phyloP scores from a whole-genome alignment of 192 early-diverging fungal species.

The Coemansia sp. region DNA sequence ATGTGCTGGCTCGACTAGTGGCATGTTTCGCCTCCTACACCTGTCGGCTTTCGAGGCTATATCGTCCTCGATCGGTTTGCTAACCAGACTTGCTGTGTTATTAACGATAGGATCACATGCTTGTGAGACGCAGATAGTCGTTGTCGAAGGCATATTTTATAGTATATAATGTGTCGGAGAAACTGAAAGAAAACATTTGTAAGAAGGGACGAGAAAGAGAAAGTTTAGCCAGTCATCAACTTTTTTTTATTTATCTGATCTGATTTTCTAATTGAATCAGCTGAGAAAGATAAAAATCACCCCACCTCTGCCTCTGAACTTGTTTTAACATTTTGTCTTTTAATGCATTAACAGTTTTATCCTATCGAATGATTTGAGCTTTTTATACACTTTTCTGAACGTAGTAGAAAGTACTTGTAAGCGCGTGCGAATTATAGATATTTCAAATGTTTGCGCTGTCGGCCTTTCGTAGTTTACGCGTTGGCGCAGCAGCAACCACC shows the following conservation, averaged over 20 bases:
- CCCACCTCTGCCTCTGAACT: too few species aligned
- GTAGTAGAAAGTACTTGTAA: background rate
- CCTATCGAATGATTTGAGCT: background rate
- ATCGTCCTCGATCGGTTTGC: background rate
- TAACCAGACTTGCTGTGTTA: background rate
- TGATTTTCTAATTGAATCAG: background rate
- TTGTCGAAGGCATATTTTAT: conserved; percentile 1
- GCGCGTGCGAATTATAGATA: background rate
- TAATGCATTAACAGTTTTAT: background rate
- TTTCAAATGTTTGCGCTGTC: conserved; percentile 36
- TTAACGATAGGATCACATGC: background rate
- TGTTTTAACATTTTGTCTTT: too few species aligned
- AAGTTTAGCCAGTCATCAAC: too few species aligned
- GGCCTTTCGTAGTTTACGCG: conserved; percentile 44
- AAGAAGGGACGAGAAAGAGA: background rate
- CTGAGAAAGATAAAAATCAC: too few species aligned
- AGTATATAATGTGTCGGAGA: too few species aligned
- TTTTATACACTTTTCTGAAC: background rate
- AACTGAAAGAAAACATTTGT: background rate
- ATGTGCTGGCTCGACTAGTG: conserved; percentile 23
- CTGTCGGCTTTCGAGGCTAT: background rate
- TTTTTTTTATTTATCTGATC: background rate
- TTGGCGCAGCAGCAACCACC: conserved; percentile 13
- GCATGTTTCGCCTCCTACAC: background rate
- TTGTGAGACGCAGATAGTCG: background rate